These are phyloP conservation scores for Chlamydomonas asymmetrica DNA, from an alignment of 139 green algal species.

Conservation along the genomic window DNA sequence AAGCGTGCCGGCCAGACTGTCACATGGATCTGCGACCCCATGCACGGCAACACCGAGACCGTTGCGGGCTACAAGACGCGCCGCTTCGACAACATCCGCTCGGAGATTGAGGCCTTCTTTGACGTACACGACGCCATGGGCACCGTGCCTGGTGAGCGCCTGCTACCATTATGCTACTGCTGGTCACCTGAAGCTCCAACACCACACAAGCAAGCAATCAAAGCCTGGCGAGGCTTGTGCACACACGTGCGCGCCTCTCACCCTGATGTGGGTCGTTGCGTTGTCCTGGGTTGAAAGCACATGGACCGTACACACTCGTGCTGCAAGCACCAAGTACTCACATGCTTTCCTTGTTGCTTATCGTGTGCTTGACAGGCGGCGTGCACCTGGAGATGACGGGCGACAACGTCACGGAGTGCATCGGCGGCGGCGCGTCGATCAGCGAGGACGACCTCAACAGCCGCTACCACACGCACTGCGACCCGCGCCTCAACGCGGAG, in stretches of 20 bases:
- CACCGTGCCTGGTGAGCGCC: conserved; percentile 49
- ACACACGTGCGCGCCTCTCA: too few relatives aligned
- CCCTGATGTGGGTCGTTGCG: too few relatives aligned
- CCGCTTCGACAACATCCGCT: conserved; percentile 88
- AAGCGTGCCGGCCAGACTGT: conserved; percentile 74
- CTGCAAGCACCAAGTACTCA: too few relatives aligned
- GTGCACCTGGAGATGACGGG: conserved; percentile 99
- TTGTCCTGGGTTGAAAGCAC: too few relatives aligned
- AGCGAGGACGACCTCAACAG: conserved; percentile 80
- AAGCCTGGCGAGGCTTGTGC: too few relatives aligned
- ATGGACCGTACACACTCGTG: too few relatives aligned
- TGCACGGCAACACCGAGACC: conserved; percentile 99
- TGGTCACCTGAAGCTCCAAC: too few relatives aligned
- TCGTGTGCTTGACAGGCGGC: too few relatives aligned
- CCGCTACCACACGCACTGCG: conserved; percentile 99
- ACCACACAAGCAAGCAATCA: too few relatives aligned
- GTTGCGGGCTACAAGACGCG: conserved; percentile 94
- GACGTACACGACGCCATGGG: conserved; percentile 85
- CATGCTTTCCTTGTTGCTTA: too few relatives aligned
- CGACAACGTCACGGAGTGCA: conserved; percentile 96
- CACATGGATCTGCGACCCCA: conserved; percentile 96
- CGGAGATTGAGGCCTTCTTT: conserved; percentile 82
- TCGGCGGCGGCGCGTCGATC: conserved; percentile 81
- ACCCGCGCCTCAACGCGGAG: conserved; percentile 97
- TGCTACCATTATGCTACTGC: too few relatives aligned